Percentiles rank a stretch among this genome's conserved stretches.
These are phyloP conservation scores for Aphanomyces euteiches DNA, from an alignment of 352 stramenopile species.

Conservation along the genomic window DNA sequence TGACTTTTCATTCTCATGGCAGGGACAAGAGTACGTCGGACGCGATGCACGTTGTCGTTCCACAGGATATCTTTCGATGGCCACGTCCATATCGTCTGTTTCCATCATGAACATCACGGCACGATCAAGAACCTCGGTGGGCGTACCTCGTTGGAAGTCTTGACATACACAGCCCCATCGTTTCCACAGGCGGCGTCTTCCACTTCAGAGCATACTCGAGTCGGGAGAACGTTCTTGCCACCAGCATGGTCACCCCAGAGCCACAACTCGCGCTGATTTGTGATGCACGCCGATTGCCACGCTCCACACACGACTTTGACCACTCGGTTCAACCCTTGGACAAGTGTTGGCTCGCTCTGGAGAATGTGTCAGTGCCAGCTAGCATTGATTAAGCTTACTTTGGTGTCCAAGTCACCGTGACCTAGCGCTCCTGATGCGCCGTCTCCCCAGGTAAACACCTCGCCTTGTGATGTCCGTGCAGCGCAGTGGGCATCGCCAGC, in stretches of 20 bases:
- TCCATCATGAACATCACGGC: not conserved
- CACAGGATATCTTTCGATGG: not conserved
- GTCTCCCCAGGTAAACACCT: constrained; percentile 13
- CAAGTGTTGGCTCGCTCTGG: not conserved
- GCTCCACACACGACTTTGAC: constrained; percentile 7
- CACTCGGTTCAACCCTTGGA: not conserved
- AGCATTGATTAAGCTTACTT: not conserved
- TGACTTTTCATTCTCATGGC: too few species aligned
- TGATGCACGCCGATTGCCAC: constrained; percentile 7
- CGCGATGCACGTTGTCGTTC: too few species aligned
- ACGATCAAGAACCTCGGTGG: too few species aligned
- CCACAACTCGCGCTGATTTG: not conserved
- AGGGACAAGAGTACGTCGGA: too few species aligned
- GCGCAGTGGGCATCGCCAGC: constrained; percentile 19
- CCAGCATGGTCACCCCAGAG: constrained; percentile 10
- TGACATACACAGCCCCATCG: not conserved
- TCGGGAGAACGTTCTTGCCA: not conserved
- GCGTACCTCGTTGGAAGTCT: not conserved
- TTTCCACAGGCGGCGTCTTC: not conserved
- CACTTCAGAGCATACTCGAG: not conserved
- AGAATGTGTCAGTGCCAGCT: not conserved
- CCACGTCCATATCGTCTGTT: not conserved
- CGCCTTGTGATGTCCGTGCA: not conserved
- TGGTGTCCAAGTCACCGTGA: not conserved
- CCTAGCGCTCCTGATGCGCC: not conserved